Evolutionary conservation across 345 rosid species (phyloP), one percentile per base, ranked within the genome.

Genomic region (Gossypium stocksii): DNA sequence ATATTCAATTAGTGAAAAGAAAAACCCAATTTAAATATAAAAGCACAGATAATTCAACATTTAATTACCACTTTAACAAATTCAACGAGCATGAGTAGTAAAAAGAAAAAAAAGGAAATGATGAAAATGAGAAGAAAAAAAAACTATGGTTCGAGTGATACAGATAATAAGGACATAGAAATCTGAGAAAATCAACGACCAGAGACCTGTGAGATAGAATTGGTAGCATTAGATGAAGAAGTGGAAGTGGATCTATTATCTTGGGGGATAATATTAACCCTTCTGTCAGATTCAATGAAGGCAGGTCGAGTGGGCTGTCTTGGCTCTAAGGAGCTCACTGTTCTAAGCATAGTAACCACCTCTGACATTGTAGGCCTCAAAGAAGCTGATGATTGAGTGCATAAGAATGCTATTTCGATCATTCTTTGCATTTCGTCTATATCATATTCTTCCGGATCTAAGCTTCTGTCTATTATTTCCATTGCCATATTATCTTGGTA

Each of bases 301-400:
- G 83, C 73, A 63, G 85, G 83, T 66, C 65, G 70, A 0, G 73
- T 73, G 23, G 78, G 83, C 4, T 77, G 77, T 46, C 46, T 44
- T 13, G 46, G 76, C 53, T 72, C 71, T 11, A 53, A 14, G 12
- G 79, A 63, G 12, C 70, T 76, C 66, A 59, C 46, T 9, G 74
- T 77, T 77, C 66, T 81, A 20, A 81, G 77, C 71, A 81, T 4
- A 13, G 77, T 80, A 25, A 79, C 82, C 3, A 77, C 77, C 57
- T 84, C 85, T 2, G 87, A 81, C 87, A 84, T 81, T 3, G 83
- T 63, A 9, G 85, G 85, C 67, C 85, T 67, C 19, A 64, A 19
- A 20, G 76, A 8, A 3, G 80, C 79, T 9, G 85, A 65, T 2
- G 85, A 64, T 45, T 81, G 87, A 10, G 81, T 84, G 75, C 87